Evolutionary conservation across 371 early-diverging fungal species (phyloP), one percentile per base, ranked within the genome.

Genomic region (Saksenaea oblongispora): DNA sequence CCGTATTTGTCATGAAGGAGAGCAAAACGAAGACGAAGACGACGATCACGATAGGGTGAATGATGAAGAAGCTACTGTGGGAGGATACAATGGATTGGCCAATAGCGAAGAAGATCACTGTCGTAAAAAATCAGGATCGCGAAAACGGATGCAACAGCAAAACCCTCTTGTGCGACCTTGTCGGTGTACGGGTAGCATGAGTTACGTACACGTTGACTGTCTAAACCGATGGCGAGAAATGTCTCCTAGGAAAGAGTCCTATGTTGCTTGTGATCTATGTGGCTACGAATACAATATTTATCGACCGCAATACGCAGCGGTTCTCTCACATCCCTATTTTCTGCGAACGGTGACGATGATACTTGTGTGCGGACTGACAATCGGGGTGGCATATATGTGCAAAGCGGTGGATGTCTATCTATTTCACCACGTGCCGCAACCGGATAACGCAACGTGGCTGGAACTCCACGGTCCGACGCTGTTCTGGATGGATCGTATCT

Each of bases 121-220:
- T 37, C 14, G 13, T 44, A 24, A 26, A n/a, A 63, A 17, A n/a
- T 31, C 14, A 28, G 5, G 24, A 41, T 18, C 44, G 34, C 42
- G 41, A 42, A 56, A 44, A 37, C 66, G 35, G 41, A 44, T 54
- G 35, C 54, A 28, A 57, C 55, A 56, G 13, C 56, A 66, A 14
- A 68, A 73, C 39, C 70, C 70, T 7, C 57, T 75, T 34, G 71
- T 75, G 26, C 71, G 70, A 42, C 75, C 75, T 1, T 75, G 75
- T 51, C 58, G 41, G 28, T 75, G 75, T 56, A 69, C 64, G 54
- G 75, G 75, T 7, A 65, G 62, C 35, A 70, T 75, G 71, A 64
- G 56, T 56, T 71, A 69, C 17, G 65, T 75, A 1, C 75, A 75
- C 51, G 53, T 69, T 22, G 63, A 69, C 24, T 75, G 75, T 44